These are phyloP conservation scores for Nidularia sp. DNA, from an alignment of 768 basidiomycete genomes.

Conservation along the genomic window DNA sequence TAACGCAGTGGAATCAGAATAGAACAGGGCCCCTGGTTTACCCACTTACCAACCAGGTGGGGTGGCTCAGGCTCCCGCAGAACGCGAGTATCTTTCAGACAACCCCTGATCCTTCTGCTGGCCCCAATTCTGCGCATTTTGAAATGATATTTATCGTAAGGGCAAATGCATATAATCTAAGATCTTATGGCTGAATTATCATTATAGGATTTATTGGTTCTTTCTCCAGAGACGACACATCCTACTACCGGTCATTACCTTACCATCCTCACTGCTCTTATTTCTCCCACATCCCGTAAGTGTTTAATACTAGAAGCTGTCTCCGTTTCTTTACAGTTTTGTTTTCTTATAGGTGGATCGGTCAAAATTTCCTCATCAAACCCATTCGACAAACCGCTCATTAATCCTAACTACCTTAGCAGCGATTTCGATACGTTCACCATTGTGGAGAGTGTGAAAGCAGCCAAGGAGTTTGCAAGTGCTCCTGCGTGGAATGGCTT, in stretches of 20 bases:
- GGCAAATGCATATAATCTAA: slow-evolving; percentile 8
- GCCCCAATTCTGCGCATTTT: slow-evolving; percentile 13
- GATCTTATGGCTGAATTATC: no score
- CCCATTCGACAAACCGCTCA: slow-evolving; percentile 18
- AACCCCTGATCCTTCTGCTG: slow-evolving; percentile 19
- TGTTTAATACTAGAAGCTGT: no score
- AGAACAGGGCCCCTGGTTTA: slow-evolving; percentile 15
- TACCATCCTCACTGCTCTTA: not conserved
- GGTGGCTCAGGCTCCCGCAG: slow-evolving; percentile 14
- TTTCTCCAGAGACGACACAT: no score
- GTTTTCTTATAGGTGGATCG: slow-evolving; percentile 10
- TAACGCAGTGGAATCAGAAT: slow-evolving; percentile 11
- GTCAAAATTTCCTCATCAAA: slow-evolving; percentile 12
- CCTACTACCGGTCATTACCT: not conserved
- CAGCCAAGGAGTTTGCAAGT: slow-evolving; percentile 11
- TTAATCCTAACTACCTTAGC: slow-evolving; percentile 16
- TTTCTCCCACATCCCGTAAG: not conserved
- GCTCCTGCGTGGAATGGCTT: slow-evolving; percentile 16
- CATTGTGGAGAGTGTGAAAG: slow-evolving; percentile 14
- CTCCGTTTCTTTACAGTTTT: no score
- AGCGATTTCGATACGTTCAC: slow-evolving; percentile 15
- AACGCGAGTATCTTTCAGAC: slow-evolving; percentile 9
- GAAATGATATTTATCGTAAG: slow-evolving; percentile 5
- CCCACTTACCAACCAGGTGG: slow-evolving; percentile 12
- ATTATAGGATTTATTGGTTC: no score